Conservation (phyloP, 1,284 basidiomycete genomes). For the Takashimella tepidaria region DNA sequence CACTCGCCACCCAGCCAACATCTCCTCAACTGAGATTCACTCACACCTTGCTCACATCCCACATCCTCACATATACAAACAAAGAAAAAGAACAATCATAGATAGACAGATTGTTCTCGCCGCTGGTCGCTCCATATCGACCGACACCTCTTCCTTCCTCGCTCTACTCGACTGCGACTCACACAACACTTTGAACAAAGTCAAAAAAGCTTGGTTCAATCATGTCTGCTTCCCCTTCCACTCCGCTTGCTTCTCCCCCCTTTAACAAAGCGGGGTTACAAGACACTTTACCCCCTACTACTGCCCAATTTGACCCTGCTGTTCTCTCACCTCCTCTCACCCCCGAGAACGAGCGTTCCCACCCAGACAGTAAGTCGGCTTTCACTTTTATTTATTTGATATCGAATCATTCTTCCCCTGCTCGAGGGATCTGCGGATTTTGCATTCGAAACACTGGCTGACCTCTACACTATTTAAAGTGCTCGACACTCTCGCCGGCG, state of each 20-base stretch:
- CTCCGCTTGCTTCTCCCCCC: neutral
- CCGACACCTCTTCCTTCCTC: too few relatives aligned
- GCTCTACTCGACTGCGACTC: too few relatives aligned
- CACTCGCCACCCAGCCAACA: neutral
- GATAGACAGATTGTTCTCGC: too few relatives aligned
- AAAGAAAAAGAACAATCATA: too few relatives aligned
- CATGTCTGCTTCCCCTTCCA: neutral
- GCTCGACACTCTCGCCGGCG: neutral
- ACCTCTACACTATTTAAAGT: neutral
- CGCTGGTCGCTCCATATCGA: too few relatives aligned
- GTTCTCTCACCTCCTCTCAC: neutral
- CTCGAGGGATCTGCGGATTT: too few relatives aligned
- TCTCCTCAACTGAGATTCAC: neutral
- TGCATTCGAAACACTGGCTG: neutral
- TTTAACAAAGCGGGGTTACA: neutral
- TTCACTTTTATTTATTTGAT: too few relatives aligned
- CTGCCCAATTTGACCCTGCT: neutral
- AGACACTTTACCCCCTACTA: neutral
- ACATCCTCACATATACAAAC: too few relatives aligned
- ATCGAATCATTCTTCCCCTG: too few relatives aligned
- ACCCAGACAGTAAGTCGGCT: neutral
- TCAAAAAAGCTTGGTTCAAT: too few relatives aligned
- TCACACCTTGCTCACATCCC: neutral
- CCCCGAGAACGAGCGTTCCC: neutral
- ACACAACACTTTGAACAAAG: too few relatives aligned